Conservation (phyloP, 257 asterid genomes). For the Ilex asprella region DNA sequence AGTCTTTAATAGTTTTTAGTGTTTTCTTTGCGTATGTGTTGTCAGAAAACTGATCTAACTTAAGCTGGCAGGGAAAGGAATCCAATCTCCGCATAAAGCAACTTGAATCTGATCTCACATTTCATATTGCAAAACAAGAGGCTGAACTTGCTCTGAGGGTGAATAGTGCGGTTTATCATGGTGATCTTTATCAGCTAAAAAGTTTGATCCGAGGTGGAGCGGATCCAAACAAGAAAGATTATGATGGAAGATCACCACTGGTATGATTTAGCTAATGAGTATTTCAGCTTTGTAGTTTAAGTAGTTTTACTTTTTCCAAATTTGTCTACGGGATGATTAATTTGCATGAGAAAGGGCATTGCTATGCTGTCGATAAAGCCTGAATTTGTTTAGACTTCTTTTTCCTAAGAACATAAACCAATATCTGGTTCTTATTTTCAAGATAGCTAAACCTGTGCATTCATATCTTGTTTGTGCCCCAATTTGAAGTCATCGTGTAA, state of each 20-base stretch:
- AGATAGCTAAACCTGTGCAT: too few species aligned
- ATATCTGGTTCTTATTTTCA: too few species aligned
- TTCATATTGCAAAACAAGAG: conserved; percentile 75
- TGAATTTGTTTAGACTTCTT: too few species aligned
- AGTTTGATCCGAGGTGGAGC: conserved; percentile 80
- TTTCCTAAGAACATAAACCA: too few species aligned
- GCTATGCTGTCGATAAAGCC: too few species aligned
- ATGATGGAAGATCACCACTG: conserved; percentile 85
- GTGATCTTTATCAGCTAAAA: conserved; percentile 74
- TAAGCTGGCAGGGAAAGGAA: conserved; percentile 54
- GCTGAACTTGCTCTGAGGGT: conserved; percentile 89
- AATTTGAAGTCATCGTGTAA: too few species aligned
- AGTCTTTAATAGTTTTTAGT: too few species aligned
- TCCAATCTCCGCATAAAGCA: conserved; percentile 65
- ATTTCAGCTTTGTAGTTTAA: background rate
- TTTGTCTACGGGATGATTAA: too few species aligned
- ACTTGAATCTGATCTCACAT: conserved; percentile 63
- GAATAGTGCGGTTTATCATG: conserved; percentile 73
- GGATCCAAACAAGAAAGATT: conserved; percentile 75
- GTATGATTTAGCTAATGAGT: conserved; percentile 26
- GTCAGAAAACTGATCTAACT: conserved; percentile 1
- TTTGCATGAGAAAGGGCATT: too few species aligned
- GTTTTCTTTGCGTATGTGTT: too few species aligned
- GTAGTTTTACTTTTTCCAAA: background rate
- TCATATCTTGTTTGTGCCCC: too few species aligned